Conservation (phyloP, 2,329 filamentous ascomycete species). For the Cordyceps tenuipes region DNA sequence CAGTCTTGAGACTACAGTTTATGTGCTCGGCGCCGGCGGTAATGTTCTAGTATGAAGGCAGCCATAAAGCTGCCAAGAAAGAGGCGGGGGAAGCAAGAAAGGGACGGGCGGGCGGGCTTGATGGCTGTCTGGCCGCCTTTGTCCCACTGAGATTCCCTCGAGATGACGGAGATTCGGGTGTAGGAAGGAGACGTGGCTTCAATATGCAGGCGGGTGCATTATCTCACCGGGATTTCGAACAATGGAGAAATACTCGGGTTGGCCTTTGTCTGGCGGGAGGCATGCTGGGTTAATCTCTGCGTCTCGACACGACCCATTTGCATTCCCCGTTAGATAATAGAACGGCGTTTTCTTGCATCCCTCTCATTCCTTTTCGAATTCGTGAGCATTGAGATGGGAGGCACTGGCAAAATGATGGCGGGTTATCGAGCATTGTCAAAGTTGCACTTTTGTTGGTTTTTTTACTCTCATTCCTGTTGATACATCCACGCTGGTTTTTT, state of each 20-base stretch:
- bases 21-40: slow-evolving; percentile 11
- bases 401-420: not conserved
- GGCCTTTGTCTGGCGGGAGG: not conserved
- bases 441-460: not conserved
- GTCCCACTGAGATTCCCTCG: not conserved
- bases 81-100: not conserved
- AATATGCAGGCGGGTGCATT: not conserved
- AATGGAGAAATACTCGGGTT: not conserved
- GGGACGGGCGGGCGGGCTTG: not conserved
- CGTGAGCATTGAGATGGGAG: not conserved
- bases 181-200: not conserved
- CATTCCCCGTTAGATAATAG: slow-evolving; percentile 4
- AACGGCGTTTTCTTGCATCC: not conserved
- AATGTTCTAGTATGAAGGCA: slow-evolving; percentile 10
- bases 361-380: not conserved
- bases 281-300: not conserved
- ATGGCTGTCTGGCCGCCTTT: not conserved
- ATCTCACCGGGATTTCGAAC: not conserved
- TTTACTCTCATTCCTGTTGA: not conserved
- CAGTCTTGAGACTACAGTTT: slow-evolving; percentile 12
- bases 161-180: not conserved
- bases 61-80: not conserved
- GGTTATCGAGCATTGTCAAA: not conserved
- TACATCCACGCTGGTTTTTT: no score
- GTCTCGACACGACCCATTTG: not conserved